These are phyloP conservation scores for Boletus rex-veris DNA, from an alignment of 768 basidiomycete genomes.

Conservation along the genomic window DNA sequence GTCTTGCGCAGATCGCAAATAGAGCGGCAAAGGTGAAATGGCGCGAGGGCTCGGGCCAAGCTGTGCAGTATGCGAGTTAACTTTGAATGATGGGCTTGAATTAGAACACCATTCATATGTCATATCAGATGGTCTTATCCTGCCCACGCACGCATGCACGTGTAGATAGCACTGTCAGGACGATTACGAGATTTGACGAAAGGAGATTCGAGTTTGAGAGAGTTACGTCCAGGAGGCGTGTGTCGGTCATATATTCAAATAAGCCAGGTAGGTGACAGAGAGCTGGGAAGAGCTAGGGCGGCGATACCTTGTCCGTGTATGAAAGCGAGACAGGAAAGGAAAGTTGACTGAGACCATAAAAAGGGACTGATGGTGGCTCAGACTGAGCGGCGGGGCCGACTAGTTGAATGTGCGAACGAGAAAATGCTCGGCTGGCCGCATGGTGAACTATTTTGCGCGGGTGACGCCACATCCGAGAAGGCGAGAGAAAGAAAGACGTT, in stretches of 20 bases:
- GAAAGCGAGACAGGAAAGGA: slow-evolving; percentile 1
- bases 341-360: slow-evolving; percentile 2
- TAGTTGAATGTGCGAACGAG: too few relatives aligned
- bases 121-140: background rate
- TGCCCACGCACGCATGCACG: slow-evolving; percentile 9
- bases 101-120: slow-evolving; percentile 11
- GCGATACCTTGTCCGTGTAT: background rate
- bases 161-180: background rate
- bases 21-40: slow-evolving; percentile 9
- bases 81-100: slow-evolving; percentile 18
- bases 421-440: too few relatives aligned
- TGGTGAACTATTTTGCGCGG: too few relatives aligned
- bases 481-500: too few relatives aligned
- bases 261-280: background rate
- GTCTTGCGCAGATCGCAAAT: slow-evolving; percentile 10
- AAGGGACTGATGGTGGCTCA: slow-evolving; percentile 9
- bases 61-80: slow-evolving; percentile 18
- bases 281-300: background rate
- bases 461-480: too few relatives aligned
- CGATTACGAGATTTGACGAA: slow-evolving; percentile 16
- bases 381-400: slow-evolving; percentile 6
- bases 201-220: background rate
- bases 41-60: slow-evolving; percentile 4
- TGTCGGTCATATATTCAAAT: slow-evolving; percentile 1
- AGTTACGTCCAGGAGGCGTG: slow-evolving; percentile 15